These are phyloP conservation scores for Oropetium thomaeum DNA, from an alignment of 176 grass and related monocot species.

Conservation along the genomic window DNA sequence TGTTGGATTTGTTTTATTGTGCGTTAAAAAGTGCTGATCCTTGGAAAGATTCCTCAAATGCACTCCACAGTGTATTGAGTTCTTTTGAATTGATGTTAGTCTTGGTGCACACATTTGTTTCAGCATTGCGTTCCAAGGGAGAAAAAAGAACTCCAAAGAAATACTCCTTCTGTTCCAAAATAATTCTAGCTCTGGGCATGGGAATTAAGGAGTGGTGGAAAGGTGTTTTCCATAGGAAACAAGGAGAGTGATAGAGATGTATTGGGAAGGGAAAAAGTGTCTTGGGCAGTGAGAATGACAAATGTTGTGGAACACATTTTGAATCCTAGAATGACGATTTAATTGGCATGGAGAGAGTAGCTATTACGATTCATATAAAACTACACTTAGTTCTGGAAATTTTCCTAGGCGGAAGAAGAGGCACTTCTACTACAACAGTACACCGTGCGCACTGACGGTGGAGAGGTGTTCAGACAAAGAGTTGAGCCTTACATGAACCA, in stretches of 20 bases:
- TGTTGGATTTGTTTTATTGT: no score
- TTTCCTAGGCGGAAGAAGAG: conserved; percentile 81
- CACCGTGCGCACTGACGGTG: conserved; percentile 40
- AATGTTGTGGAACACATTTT: no score
- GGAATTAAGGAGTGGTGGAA: no score
- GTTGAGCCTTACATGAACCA: conserved; percentile 66
- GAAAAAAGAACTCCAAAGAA: not conserved
- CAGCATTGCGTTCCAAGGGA: not conserved
- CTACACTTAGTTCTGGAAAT: conserved; percentile 25
- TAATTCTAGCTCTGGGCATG: no score
- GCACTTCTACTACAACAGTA: conserved; percentile 73
- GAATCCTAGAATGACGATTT: no score
- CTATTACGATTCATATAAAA: conserved; percentile 4
- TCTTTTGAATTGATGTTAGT: not conserved
- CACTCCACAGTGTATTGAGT: not conserved
- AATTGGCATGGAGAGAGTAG: no score
- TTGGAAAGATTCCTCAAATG: not conserved
- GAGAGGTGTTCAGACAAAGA: conserved; percentile 46
- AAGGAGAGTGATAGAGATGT: no score
- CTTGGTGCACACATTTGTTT: not conserved
- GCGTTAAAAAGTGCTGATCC: not conserved
- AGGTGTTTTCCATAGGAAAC: no score
- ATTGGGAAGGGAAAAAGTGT: no score
- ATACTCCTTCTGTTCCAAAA: no score
- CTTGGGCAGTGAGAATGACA: no score